Evolutionary conservation across 768 basidiomycete species (phyloP), one percentile per base, ranked within the genome.

Genomic region (Tricholoma matsutake): DNA sequence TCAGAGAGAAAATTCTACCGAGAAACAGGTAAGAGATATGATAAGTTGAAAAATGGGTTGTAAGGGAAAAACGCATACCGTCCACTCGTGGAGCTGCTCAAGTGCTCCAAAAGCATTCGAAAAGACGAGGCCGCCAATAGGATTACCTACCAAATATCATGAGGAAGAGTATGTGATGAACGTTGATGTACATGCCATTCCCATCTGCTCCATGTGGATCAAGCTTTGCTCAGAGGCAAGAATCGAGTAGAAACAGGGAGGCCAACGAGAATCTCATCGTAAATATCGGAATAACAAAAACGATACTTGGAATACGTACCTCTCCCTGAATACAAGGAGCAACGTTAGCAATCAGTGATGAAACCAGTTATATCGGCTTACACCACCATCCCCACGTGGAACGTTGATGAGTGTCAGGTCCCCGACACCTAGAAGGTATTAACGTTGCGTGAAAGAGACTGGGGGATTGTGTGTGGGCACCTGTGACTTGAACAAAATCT

Each of bases 21-120:
- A 56, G 45, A 47, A 49, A 47, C n/a, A 10, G 25, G 45, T 37
- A 28, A 8, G 18, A 28, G 25, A 49, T 0, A 32, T 6, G 16
- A 52, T 52, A n/a, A 31, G 9, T n/a, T n/a, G 6, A 32, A 14
- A 18, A 7, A 32, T 10, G 16, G 10, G 1, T 53, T 18, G 51
- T n/a, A 3, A 4, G 22, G 11, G 51, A 2, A 53, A n/a, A 7
- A 37, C 7, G 59, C 73, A 65, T 70, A 87, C 86, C 54, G 87
- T 90, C 92, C 92, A 93, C 69, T 92, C 86, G 65, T 85, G 79
- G 43, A 89, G 76, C 67, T 91, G 81, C 64, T 81, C 64, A 3
- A 83, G 64, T 47, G 76, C 72, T 25, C 84, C 86, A 72, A 87
- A 90, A 16, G 86, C 87, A 62, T 60, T 80, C 20, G 88, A 87